Evolutionary conservation across 805 yeast genomes (phyloP).

Genomic region (Yamadazyma phyllophila): DNA sequence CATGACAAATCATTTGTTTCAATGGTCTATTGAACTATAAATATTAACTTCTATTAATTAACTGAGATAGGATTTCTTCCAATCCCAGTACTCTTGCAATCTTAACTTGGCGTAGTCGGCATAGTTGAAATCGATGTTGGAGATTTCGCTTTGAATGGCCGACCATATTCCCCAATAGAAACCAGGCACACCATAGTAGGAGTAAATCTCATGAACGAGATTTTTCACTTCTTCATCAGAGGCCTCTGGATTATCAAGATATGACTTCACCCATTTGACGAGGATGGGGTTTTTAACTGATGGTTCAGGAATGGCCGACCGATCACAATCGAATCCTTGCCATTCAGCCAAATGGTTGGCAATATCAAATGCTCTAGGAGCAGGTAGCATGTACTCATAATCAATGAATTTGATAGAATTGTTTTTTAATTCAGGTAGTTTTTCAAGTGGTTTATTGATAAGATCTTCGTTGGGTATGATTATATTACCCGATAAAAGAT

Average conservation of each 20-base stretch:
- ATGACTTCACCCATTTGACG: conserved; percentile 58
- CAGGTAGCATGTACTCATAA: conserved; percentile 70
- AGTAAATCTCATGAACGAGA: conserved; percentile 53
- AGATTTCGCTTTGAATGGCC: conserved; percentile 65
- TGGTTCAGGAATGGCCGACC: conserved; percentile 56
- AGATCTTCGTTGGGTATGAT: conserved; percentile 48
- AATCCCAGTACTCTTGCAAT: conserved; percentile 64
- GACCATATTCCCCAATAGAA: conserved; percentile 88
- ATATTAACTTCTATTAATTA: neutral
- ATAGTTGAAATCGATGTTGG: conserved; percentile 72
- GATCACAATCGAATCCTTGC: conserved; percentile 79
- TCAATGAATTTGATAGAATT: conserved; percentile 61
- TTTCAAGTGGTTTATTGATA: conserved; percentile 2
- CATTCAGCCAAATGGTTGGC: conserved; percentile 76
- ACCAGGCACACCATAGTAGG: conserved; percentile 77
- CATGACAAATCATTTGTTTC: neutral
- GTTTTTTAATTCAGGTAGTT: conserved; percentile 19
- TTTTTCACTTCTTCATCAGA: conserved; percentile 32
- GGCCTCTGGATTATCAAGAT: conserved; percentile 40
- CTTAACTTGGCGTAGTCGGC: conserved; percentile 57
- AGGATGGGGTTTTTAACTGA: conserved; percentile 40
- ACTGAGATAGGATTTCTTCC: conserved; percentile 46
- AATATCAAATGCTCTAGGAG: conserved; percentile 72
- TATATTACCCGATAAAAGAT: conserved; percentile 70
- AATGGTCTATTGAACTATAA: conserved; percentile 9